Evolutionary conservation across 495 filamentous ascomycete species (phyloP).

Genomic region (Annulohypoxylon moriforme): DNA sequence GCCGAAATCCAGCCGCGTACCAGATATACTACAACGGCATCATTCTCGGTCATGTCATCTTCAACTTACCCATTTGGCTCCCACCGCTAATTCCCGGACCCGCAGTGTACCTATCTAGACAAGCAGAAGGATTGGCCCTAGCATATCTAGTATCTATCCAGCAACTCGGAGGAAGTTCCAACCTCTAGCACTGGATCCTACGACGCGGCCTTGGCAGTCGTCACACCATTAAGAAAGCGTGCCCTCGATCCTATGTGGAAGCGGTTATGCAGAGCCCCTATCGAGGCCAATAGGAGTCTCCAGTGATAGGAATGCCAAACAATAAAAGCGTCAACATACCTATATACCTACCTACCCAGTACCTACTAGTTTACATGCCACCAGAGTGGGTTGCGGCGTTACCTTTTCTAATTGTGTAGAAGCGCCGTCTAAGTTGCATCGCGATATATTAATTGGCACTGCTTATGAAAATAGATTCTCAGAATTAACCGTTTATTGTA

Average conservation of each 20-base stretch:
- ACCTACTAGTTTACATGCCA: background rate
- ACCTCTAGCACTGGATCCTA: conserved; percentile 18
- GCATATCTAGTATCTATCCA: background rate
- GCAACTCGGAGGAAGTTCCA: background rate
- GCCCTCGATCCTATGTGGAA: conserved; percentile 8
- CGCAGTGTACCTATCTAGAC: background rate
- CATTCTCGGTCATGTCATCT: background rate
- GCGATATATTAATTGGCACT: background rate
- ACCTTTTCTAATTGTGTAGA: conserved; percentile 3
- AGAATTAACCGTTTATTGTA: conserved; percentile 9
- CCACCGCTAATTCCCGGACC: background rate
- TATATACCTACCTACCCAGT: too few species aligned
- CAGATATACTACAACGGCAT: background rate
- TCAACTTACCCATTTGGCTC: background rate
- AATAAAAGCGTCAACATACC: too few species aligned
- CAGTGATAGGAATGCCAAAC: background rate
- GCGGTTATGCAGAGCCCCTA: conserved; percentile 5
- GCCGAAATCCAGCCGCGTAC: background rate
- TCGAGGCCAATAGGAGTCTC: background rate
- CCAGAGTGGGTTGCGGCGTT: background rate
- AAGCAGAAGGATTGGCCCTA: conserved; percentile 16
- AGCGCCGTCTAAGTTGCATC: background rate
- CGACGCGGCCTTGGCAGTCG: background rate
- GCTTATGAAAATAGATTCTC: background rate
- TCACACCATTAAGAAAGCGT: background rate